These are phyloP conservation scores for Trichoderma brevicompactum DNA, from an alignment of 2,329 filamentous ascomycete species.

Conservation along the genomic window DNA sequence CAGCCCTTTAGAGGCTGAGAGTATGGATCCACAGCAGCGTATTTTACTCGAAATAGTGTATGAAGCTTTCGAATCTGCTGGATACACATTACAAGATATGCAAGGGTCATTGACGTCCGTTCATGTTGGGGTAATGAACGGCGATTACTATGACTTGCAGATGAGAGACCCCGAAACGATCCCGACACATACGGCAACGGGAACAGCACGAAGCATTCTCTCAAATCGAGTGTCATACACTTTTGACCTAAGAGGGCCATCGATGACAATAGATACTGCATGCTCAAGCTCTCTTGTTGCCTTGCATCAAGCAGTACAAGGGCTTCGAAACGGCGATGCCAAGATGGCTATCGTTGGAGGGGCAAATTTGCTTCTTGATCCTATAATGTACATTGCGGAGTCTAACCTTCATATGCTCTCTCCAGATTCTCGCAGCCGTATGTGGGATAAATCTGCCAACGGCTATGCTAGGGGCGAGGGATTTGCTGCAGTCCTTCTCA, in stretches of 20 bases:
- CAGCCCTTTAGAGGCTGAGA: conserved; percentile 17
- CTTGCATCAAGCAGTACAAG: conserved; percentile 47
- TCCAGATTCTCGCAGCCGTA: conserved; percentile 39
- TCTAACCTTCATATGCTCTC: conserved; percentile 32
- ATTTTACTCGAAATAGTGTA: conserved; percentile 46
- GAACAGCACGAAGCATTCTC: conserved; percentile 47
- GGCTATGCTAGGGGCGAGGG: background rate
- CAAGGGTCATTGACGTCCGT: conserved; percentile 43
- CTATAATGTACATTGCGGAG: conserved; percentile 10
- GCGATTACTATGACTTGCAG: conserved; percentile 45
- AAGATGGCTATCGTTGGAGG: background rate
- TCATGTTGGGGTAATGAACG: conserved; percentile 41
- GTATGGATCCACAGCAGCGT: conserved; percentile 33
- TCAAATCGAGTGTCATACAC: conserved; percentile 52
- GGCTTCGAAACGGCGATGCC: conserved; percentile 34
- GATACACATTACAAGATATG: conserved; percentile 32
- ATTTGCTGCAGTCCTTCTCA: no score
- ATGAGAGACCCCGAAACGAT: conserved; percentile 35
- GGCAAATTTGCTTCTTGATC: no score
- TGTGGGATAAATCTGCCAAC: conserved; percentile 38
- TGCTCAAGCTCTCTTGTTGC: conserved; percentile 54
- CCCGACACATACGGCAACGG: conserved; percentile 48
- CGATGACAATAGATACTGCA: conserved; percentile 55
- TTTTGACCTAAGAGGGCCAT: conserved; percentile 52
- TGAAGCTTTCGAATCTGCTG: conserved; percentile 47